A percentile compares a stretch with the other conserved stretches of the same genome.
phyloP scores from a whole-genome alignment of 345 rosid species.

The Tarenaya hassleriana region DNA sequence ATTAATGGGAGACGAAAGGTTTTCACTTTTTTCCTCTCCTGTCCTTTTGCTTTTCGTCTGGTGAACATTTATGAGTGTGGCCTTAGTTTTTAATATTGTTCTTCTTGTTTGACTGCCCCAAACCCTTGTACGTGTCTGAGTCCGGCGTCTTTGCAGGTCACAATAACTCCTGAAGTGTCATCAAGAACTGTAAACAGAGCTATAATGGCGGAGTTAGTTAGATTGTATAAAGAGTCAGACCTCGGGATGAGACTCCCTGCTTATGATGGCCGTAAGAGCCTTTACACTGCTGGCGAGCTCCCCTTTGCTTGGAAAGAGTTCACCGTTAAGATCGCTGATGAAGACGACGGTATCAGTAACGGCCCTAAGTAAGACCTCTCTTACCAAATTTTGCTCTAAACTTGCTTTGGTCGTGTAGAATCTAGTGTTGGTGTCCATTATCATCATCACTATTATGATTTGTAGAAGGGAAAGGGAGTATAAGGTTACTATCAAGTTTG shows the following conservation, averaged over 20 bases:
- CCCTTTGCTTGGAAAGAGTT: slow-evolving; percentile 91
- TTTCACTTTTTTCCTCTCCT: too few species aligned
- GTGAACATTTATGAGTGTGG: too few species aligned
- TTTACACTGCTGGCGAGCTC: slow-evolving; percentile 95
- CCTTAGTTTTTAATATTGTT: too few species aligned
- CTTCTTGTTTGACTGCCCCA: too few species aligned
- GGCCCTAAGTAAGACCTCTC: slow-evolving; percentile 65
- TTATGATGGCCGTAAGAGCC: slow-evolving; percentile 93
- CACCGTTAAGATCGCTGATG: slow-evolving; percentile 66
- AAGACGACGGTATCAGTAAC: slow-evolving; percentile 58
- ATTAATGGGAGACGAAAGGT: too few species aligned
- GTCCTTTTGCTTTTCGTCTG: too few species aligned
- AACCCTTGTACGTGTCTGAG: too few species aligned
- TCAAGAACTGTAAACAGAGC: slow-evolving; percentile 81
- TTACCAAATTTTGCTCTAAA: not conserved
- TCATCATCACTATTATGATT: slow-evolving; percentile 14
- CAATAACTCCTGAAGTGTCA: slow-evolving; percentile 89
- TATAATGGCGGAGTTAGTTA: slow-evolving; percentile 90
- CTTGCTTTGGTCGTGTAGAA: not conserved
- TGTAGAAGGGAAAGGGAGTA: slow-evolving; percentile 75
- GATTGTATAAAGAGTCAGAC: slow-evolving; percentile 77
- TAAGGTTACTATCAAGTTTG: slow-evolving; percentile 78
- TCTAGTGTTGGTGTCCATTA: too few species aligned
- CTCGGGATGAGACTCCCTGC: slow-evolving; percentile 94
- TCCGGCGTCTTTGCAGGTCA: slow-evolving; percentile 42